Evolutionary conservation across 352 stramenopile species (phyloP).

Genomic region (Phytophthora sansomeana): DNA sequence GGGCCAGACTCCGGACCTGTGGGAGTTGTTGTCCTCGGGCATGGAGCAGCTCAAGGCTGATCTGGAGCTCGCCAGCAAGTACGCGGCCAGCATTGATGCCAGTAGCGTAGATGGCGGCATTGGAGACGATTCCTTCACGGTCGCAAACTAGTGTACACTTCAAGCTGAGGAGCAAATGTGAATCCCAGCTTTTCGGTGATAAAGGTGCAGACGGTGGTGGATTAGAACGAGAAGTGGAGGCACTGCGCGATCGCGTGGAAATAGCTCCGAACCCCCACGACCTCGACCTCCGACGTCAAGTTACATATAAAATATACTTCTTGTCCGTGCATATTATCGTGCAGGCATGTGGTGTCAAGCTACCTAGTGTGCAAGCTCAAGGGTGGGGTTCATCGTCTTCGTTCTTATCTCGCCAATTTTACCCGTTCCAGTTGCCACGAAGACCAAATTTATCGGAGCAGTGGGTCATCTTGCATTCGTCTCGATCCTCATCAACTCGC

Average conservation of each 20-base stretch:
- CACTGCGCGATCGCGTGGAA: slow-evolving; percentile 10
- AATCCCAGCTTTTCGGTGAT: slow-evolving; percentile 32
- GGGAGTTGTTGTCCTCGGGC: slow-evolving; percentile 85
- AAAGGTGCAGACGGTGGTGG: slow-evolving; percentile 29
- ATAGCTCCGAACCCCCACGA: slow-evolving; percentile 2
- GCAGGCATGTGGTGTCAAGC: not conserved
- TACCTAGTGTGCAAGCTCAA: not conserved
- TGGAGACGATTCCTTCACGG: slow-evolving; percentile 66
- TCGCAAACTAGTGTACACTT: slow-evolving; percentile 53
- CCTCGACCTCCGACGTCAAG: slow-evolving; percentile 16
- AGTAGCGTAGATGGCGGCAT: slow-evolving; percentile 49
- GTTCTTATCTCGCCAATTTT: slow-evolving; percentile 37
- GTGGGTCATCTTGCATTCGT: slow-evolving; percentile 3
- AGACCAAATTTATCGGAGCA: slow-evolving; percentile 31
- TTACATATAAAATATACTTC: slow-evolving; percentile 42
- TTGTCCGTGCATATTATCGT: slow-evolving; percentile 14
- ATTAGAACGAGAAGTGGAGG: slow-evolving; percentile 9
- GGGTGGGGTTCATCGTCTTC: slow-evolving; percentile 2
- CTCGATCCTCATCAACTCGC: not conserved
- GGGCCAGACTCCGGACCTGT: slow-evolving; percentile 76
- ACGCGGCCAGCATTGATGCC: slow-evolving; percentile 82
- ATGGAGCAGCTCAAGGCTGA: slow-evolving; percentile 92
- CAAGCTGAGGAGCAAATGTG: slow-evolving; percentile 17
- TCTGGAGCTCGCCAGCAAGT: slow-evolving; percentile 88
- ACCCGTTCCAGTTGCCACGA: not conserved